phyloP scores from a whole-genome alignment of 345 rosid genomes.

The Leavenworthia alabamica region DNA sequence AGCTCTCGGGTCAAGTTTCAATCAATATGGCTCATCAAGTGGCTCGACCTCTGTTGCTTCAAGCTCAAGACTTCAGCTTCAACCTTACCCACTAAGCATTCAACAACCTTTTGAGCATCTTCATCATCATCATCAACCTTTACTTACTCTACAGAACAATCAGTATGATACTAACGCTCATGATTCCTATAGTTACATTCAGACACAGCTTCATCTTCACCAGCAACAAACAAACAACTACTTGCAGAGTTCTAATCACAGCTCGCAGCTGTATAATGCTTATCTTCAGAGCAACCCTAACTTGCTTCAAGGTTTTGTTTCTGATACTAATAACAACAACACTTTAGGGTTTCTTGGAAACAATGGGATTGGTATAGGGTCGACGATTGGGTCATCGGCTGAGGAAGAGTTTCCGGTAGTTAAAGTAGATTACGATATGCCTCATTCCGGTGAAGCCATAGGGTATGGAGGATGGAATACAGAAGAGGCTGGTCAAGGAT shows the following conservation, averaged over 20 bases:
- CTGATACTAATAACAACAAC: conserved; percentile 46
- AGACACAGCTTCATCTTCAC: conserved; percentile 73
- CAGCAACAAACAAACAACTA: conserved; percentile 36
- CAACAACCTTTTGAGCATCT: conserved; percentile 52
- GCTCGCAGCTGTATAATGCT: conserved; percentile 55
- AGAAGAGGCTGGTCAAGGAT: conserved; percentile 64
- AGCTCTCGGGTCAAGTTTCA: conserved; percentile 59
- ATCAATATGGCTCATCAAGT: conserved; percentile 48
- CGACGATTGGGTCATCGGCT: conserved; percentile 41
- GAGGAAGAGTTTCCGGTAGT: conserved; percentile 56
- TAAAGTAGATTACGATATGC: conserved; percentile 91
- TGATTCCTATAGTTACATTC: conserved; percentile 59
- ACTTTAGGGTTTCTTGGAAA: conserved; percentile 51
- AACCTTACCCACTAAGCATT: conserved; percentile 57
- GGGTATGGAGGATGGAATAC: conserved; percentile 68
- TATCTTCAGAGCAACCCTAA: conserved; percentile 65
- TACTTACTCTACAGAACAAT: conserved; percentile 60
- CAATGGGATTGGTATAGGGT: conserved; percentile 47
- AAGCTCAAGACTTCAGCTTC: conserved; percentile 45
- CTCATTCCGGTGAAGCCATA: conserved; percentile 28
- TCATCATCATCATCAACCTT: conserved; percentile 44
- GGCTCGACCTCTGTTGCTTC: conserved; percentile 38
- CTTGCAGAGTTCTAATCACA: conserved; percentile 45
- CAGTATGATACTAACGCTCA: conserved; percentile 47
- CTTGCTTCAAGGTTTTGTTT: conserved; percentile 55